These are phyloP conservation scores for Mortierella alpina DNA, from an alignment of 192 early-diverging fungal genomes.

Conservation along the genomic window DNA sequence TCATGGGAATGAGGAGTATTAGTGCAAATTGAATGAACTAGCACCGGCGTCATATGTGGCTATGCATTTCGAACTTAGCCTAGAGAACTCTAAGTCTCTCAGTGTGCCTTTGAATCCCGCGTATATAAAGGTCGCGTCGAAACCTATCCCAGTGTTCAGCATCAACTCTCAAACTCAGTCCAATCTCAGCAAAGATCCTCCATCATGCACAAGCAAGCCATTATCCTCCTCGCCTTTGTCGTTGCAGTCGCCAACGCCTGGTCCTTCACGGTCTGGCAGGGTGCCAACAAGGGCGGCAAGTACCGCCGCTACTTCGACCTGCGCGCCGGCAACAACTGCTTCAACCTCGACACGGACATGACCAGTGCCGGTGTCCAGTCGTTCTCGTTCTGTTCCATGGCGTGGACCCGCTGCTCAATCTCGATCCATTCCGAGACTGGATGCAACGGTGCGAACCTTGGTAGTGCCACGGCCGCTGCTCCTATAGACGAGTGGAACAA, in stretches of 20 bases:
- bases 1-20: no score
- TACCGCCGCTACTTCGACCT: constrained; percentile 3
- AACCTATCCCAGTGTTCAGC: no score
- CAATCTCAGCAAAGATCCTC: no score
- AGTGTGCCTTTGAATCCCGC: no score
- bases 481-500: constrained; percentile 6
- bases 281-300: constrained; percentile 4
- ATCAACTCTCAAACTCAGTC: no score
- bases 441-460: neutral
- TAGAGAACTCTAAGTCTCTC: no score
- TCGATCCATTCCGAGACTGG: neutral
- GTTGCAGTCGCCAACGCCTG: constrained; percentile 14
- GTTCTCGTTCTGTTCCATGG: constrained; percentile 16
- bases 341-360: constrained; percentile 5
- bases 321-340: constrained; percentile 16
- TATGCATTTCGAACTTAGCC: no score
- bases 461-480: constrained; percentile 7
- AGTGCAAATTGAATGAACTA: no score
- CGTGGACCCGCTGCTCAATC: constrained; percentile 13
- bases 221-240: neutral
- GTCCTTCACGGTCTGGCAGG: constrained; percentile 14
- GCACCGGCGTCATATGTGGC: no score
- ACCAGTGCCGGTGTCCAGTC: constrained; percentile 5
- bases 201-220: constrained; percentile 11
- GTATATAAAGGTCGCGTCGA: no score